Percentiles rank a stretch among this genome's conserved stretches.
phyloP scores from a whole-genome alignment of 2,329 filamentous ascomycete genomes.

The Arthrobotrys musiformis region DNA sequence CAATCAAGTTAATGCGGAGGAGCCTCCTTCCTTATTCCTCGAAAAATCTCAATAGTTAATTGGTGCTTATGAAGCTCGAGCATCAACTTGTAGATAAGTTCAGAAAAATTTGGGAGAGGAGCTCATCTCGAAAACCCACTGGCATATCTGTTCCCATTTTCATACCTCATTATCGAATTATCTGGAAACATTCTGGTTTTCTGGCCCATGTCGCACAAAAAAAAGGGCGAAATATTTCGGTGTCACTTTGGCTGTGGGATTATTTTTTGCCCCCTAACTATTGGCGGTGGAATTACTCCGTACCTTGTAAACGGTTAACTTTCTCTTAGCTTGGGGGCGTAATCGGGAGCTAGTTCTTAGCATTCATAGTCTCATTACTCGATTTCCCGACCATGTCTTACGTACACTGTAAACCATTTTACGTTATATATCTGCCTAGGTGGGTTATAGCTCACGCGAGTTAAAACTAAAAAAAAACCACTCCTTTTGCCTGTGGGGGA shows the following conservation, averaged over 20 bases:
- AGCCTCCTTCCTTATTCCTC: conserved; percentile 13
- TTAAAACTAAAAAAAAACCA: conserved; percentile 4
- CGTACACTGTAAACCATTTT: conserved; percentile 41
- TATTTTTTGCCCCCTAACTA: not conserved
- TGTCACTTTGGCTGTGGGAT: not conserved
- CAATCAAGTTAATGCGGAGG: not conserved
- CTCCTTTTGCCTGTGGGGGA: conserved; percentile 29
- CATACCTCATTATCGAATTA: conserved; percentile 6
- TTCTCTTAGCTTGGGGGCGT: conserved; percentile 13
- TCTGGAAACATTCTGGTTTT: conserved; percentile 6
- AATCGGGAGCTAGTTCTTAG: conserved; percentile 24
- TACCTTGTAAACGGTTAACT: not conserved
- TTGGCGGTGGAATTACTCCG: conserved; percentile 19
- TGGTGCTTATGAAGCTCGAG: conserved; percentile 4
- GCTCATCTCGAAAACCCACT: conserved; percentile 4
- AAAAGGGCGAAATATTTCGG: not conserved
- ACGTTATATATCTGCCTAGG: conserved; percentile 46
- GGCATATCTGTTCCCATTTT: not conserved
- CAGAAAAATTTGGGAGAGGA: conserved; percentile 7
- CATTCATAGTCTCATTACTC: conserved; percentile 28
- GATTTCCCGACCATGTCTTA: conserved; percentile 35
- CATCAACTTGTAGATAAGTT: conserved; percentile 1
- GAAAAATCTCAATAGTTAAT: not conserved
- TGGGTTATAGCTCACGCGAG: conserved; percentile 34
- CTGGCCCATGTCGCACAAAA: conserved; percentile 12